phyloP scores from a whole-genome alignment of 805 yeast genomes.

The Lipomyces yamanashiensis region DNA sequence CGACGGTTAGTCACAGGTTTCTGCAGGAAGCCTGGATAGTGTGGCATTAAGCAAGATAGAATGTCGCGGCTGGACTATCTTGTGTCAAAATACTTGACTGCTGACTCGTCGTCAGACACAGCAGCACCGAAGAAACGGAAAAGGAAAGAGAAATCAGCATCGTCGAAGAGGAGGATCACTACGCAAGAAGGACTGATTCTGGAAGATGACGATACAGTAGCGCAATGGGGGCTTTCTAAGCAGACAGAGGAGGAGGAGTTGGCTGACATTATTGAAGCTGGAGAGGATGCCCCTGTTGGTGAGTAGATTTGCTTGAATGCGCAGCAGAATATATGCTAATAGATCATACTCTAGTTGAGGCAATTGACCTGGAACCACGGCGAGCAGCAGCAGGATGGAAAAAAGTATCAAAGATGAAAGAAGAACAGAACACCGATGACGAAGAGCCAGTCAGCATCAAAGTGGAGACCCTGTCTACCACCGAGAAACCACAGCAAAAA shows the following conservation, averaged over 20 bases:
- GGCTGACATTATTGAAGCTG: constrained; percentile 43
- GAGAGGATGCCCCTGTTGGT: constrained; percentile 40
- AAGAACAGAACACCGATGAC: neutral
- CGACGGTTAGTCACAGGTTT: too few relatives aligned
- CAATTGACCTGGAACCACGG: constrained; percentile 2
- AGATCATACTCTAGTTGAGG: constrained; percentile 17
- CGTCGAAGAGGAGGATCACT: neutral
- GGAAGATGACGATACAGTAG: constrained; percentile 38
- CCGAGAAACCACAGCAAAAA: neutral
- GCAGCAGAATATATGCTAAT: neutral
- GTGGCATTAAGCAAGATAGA: neutral
- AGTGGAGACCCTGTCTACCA: constrained; percentile 2
- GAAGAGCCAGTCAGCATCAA: constrained; percentile 1
- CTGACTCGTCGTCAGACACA: constrained; percentile 33
- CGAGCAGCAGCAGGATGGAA: constrained; percentile 38
- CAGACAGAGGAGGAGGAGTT: constrained; percentile 32
- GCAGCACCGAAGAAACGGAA: constrained; percentile 37
- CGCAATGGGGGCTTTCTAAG: constrained; percentile 16
- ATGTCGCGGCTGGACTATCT: constrained; percentile 57
- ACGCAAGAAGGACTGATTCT: constrained; percentile 30
- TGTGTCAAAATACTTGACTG: constrained; percentile 51
- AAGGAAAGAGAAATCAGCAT: constrained; percentile 37
- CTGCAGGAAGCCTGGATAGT: too few relatives aligned
- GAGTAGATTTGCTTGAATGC: neutral
- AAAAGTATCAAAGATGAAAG: constrained; percentile 24